Evolutionary conservation across 164 flowering plant species (phyloP).

Genomic region (Aristolochia californica): DNA sequence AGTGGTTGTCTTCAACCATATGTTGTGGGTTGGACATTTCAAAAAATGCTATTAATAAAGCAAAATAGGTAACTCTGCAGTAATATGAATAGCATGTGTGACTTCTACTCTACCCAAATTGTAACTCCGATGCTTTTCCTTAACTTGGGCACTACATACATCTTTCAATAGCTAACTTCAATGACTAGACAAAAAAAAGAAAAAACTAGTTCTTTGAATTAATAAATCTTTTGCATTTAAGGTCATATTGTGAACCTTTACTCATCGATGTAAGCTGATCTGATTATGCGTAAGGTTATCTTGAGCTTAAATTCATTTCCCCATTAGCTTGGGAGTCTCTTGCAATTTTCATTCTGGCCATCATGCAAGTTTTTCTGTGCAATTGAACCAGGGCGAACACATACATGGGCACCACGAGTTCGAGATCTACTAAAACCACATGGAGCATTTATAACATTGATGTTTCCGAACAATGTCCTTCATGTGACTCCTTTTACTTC

Average conservation of each 20-base stretch:
- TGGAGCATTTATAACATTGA: constrained; percentile 85
- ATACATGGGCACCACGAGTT: constrained; percentile 52
- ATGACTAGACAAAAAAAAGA: too few relatives aligned
- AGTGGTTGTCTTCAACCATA: constrained; percentile 60
- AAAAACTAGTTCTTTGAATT: too few relatives aligned
- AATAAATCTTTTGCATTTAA: too few relatives aligned
- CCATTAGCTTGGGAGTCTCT: background rate
- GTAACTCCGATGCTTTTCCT: too few relatives aligned
- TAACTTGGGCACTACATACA: too few relatives aligned
- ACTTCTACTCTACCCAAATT: too few relatives aligned
- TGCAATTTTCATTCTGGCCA: constrained; percentile 2
- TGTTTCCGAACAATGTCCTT: constrained; percentile 47
- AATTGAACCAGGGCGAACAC: constrained; percentile 55
- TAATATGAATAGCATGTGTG: background rate
- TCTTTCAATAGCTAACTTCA: too few relatives aligned
- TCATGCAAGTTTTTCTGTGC: constrained; percentile 76
- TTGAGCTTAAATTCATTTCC: constrained; percentile 2
- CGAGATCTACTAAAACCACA: constrained; percentile 51
- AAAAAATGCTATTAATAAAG: constrained; percentile 45
- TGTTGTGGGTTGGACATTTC: constrained; percentile 71
- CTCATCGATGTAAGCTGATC: too few relatives aligned
- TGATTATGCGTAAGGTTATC: constrained; percentile 53
- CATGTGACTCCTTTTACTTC: too few relatives aligned
- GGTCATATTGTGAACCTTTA: too few relatives aligned
- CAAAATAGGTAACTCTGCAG: constrained; percentile 38